A percentile compares a stretch with the other conserved stretches of the same genome.
Evolutionary conservation across 2,329 filamentous ascomycete genomes (phyloP).

Genomic region (Pseudohalonectria lignicola): DNA sequence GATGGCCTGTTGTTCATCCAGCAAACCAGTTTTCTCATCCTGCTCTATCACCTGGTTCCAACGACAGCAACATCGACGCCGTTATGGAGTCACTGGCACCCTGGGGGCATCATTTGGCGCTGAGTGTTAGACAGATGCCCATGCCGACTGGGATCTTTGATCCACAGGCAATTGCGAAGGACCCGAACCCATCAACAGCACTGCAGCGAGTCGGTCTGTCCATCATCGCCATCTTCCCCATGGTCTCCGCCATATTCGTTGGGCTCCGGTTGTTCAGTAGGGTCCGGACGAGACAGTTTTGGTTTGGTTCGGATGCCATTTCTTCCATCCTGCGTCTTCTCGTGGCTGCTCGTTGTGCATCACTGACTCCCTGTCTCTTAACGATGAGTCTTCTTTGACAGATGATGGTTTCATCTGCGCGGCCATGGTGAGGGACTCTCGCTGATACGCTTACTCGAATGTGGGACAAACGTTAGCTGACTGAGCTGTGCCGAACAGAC

Average conservation of each 20-base stretch:
- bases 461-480: too few relatives aligned
- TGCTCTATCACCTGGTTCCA: too few relatives aligned
- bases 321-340: not conserved
- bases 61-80: too few relatives aligned
- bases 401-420: constrained; percentile 1
- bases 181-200: not conserved
- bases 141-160: not conserved
- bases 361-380: not conserved
- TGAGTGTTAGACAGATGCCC: too few relatives aligned
- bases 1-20: too few relatives aligned
- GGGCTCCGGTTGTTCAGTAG: constrained; percentile 1
- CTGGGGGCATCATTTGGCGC: too few relatives aligned
- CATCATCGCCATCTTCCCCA: constrained; percentile 1
- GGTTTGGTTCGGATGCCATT: not conserved
- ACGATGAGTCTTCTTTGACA: not conserved
- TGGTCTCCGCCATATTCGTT: not conserved
- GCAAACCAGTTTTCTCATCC: too few relatives aligned
- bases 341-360: not conserved
- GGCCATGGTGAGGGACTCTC: not conserved
- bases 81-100: too few relatives aligned
- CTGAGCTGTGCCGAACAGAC: too few relatives aligned
- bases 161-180: not conserved
- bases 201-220: not conserved
- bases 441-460: not conserved
- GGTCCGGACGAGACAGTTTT: not conserved